Evolutionary conservation across 768 basidiomycete species (phyloP), one percentile per base, ranked within the genome.

Genomic region (Termitomyces sp.): DNA sequence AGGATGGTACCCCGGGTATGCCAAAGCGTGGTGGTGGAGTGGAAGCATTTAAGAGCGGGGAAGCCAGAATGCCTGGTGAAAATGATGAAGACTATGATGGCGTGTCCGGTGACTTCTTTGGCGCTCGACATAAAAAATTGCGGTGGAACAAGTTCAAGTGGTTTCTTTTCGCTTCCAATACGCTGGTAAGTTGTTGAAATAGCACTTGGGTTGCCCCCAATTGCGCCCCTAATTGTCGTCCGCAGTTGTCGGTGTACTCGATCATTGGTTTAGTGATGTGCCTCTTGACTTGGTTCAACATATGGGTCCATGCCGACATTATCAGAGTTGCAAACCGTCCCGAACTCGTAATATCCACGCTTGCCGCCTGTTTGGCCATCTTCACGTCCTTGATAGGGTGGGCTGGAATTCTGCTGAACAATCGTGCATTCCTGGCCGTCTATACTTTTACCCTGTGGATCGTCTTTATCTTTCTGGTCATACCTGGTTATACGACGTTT

Each of bases 121-220:
- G 76, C 39, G 72, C 70, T 49, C 69, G 71, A 31, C 72, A 73
- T 55, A 77, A 63, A 44, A 76, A 73, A 59, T 74, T 86, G 59
- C 75, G 84, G n/a, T 93, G 90, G 90, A 93, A 84, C 67, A 78
- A 76, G 62, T 93, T 92, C 79, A 93, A 93, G 67, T 90, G 88
- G 88, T 73, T 74, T 18, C 69, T 93, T 27, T 87, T 91, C 67
- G 46, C 79, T 42, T 73, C 86, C 52, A 91, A 91, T 67, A 61
- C 74, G 32, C 34, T 85, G 32, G 72, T 76, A 46, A 49, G 71
- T 64, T 16, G 72, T 64, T 13, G 41, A 24, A 27, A 42, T 22
- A 10, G 34, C 12, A 27, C 5, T 34, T 22, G 4, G 20, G 14
- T 22, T 22, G 22, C 22, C 26, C 4, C 9, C 7, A 39, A 29